phyloP scores from a whole-genome alignment of 129 eudicot species.

The Rutidosis leptorrhynchoides region DNA sequence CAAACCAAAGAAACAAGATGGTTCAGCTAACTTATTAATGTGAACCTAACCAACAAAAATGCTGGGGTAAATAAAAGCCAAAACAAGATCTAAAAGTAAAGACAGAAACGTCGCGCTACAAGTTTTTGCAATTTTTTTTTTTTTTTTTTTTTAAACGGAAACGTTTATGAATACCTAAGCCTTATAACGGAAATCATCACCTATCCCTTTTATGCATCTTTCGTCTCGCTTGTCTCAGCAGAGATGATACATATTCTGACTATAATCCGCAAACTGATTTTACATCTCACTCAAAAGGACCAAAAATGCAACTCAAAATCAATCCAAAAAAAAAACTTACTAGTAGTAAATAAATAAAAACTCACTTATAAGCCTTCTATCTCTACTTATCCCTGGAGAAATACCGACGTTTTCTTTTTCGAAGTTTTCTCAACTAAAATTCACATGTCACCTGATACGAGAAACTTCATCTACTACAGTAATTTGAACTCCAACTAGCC shows the following conservation, averaged over 20 bases:
- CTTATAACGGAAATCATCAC: conserved; percentile 22
- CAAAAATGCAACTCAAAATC: conserved; percentile 44
- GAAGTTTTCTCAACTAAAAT: conserved; percentile 28
- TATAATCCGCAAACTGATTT: conserved; percentile 62
- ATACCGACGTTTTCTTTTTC: conserved; percentile 23
- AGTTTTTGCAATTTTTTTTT: conserved; percentile 24
- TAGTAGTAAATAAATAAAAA: background rate
- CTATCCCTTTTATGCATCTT: conserved; percentile 37
- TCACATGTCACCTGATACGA: conserved; percentile 35
- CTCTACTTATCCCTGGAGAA: conserved; percentile 34
- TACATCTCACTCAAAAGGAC: conserved; percentile 61
- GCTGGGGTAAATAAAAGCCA: background rate
- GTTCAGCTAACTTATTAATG: conserved; percentile 39
- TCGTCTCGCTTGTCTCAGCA: conserved; percentile 39
- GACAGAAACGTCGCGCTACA: conserved; percentile 21
- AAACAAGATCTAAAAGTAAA: conserved; percentile 18
- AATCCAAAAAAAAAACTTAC: conserved; percentile 44
- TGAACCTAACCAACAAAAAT: conserved; percentile 38
- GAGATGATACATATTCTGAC: conserved; percentile 52
- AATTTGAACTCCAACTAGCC: conserved; percentile 35
- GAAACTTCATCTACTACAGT: conserved; percentile 32
- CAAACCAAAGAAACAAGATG: conserved; percentile 15
- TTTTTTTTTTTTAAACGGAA: conserved; percentile 14
- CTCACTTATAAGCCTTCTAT: conserved; percentile 45
- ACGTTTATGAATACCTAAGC: conserved; percentile 23